A percentile compares a stretch with the other conserved stretches of the same genome.
Conservation (phyloP, 2,329 filamentous ascomycete genomes). For the Neopestalotiopsis sp. region DNA sequence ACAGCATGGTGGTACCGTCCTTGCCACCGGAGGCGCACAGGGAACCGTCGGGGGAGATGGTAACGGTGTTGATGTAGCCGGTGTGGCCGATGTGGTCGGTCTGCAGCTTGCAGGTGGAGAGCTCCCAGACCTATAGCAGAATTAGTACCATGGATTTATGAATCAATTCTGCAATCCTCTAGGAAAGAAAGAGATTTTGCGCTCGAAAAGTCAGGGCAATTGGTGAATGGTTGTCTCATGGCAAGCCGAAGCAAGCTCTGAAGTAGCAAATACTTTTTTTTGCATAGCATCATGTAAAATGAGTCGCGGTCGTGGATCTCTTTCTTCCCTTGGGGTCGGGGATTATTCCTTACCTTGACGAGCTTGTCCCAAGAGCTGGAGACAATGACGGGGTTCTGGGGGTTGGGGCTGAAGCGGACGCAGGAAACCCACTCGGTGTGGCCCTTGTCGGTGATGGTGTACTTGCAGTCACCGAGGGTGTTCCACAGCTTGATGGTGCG, state of each 20-base stretch:
- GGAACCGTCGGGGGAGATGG: conserved; percentile 98
- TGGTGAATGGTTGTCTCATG: conserved; percentile 97
- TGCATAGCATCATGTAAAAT: conserved; percentile 87
- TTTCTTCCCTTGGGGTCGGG: conserved; percentile 10
- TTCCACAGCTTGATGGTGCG: conserved; percentile 99
- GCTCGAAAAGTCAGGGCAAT: conserved; percentile 72
- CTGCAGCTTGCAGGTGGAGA: conserved; percentile 98
- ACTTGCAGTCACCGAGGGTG: conserved; percentile 99
- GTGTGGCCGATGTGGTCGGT: conserved; percentile 99
- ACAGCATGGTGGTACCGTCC: conserved; percentile 99
- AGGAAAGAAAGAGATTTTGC: conserved; percentile 23
- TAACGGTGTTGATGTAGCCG: conserved; percentile 99
- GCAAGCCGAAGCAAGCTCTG: conserved; percentile 84
- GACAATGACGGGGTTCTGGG: conserved; percentile 99
- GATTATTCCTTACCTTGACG: conserved; percentile 78
- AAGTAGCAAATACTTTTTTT: conserved; percentile 99
- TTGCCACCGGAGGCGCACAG: conserved; percentile 99
- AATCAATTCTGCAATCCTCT: not conserved
- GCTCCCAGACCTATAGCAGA: conserved; percentile 87
- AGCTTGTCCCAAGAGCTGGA: conserved; percentile 99
- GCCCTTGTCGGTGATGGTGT: conserved; percentile 99
- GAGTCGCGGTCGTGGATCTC: conserved; percentile 10
- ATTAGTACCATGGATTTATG: not conserved
- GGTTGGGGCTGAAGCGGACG: conserved; percentile 99
- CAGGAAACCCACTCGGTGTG: conserved; percentile 99